Conservation (phyloP, 2,329 filamentous ascomycete genomes). For the Epichloe gansuensis region DNA sequence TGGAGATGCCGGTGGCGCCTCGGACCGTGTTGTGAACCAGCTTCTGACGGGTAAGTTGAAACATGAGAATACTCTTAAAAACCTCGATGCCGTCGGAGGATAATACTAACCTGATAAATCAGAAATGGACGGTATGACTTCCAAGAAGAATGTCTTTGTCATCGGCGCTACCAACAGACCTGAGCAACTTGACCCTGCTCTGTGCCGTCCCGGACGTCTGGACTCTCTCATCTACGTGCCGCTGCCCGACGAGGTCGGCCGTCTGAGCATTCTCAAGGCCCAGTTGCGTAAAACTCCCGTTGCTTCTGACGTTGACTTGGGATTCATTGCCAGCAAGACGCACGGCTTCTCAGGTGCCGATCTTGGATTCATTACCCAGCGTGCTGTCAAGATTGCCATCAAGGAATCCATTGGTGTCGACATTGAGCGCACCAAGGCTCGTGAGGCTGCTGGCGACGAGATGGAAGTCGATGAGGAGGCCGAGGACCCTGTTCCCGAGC, state of each 20-base stretch:
- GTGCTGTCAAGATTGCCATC: conserved; percentile 97
- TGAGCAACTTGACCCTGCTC: conserved; percentile 93
- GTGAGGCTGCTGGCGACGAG: conserved; percentile 72
- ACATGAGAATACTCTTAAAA: too few species aligned
- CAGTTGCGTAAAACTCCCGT: conserved; percentile 98
- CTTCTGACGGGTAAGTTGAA: conserved; percentile 71
- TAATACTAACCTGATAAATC: conserved; percentile 26
- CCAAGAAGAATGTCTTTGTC: conserved; percentile 99
- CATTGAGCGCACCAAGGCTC: conserved; percentile 81
- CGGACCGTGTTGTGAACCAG: conserved; percentile 98
- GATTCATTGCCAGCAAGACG: conserved; percentile 90
- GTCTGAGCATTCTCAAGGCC: conserved; percentile 80
- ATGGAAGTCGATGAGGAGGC: conserved; percentile 57
- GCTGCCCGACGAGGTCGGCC: conserved; percentile 81
- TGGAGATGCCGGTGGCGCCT: conserved; percentile 93
- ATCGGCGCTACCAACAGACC: conserved; percentile 98
- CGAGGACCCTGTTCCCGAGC: conserved; percentile 89
- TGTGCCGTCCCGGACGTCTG: conserved; percentile 96
- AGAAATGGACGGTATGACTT: conserved; percentile 99
- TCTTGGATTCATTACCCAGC: conserved; percentile 97
- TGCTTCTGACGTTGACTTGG: conserved; percentile 70
- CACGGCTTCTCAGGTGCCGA: conserved; percentile 99
- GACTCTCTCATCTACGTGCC: conserved; percentile 98
- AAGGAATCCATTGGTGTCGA: conserved; percentile 87
- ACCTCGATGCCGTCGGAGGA: neutral